Percentiles rank a stretch among this genome's conserved stretches.
Conservation (phyloP, 345 rosid species). For the Cochlearia excelsa region DNA sequence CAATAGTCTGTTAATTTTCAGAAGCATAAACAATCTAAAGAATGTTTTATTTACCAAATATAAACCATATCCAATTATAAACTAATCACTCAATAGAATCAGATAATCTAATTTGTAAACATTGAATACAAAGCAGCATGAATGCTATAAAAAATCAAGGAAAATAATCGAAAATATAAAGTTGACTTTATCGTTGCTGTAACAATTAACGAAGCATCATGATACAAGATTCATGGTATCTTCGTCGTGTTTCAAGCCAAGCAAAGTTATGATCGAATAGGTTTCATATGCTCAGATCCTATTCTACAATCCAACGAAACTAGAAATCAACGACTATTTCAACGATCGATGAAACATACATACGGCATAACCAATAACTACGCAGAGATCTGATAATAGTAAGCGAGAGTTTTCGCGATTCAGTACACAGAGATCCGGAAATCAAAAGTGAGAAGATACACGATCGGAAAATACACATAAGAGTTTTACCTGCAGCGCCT, state of each 20-base stretch:
- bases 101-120: conserved; percentile 5
- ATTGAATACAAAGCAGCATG: not conserved
- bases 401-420: not conserved
- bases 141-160: not conserved
- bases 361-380: conserved; percentile 3
- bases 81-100: not conserved
- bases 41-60: not conserved
- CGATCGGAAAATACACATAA: not conserved
- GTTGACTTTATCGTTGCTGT: too few species aligned
- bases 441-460: conserved; percentile 4
- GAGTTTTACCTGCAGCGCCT: conserved; percentile 86
- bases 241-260: too few species aligned
- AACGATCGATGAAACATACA: not conserved
- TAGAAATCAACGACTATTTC: not conserved
- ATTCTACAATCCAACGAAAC: not conserved
- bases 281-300: conserved; percentile 3
- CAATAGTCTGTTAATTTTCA: conserved; percentile 1
- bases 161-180: not conserved
- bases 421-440: conserved; percentile 18
- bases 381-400: conserved; percentile 21
- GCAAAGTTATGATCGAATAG: not conserved
- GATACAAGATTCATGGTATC: not conserved
- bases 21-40: not conserved
- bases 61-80: not conserved
- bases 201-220: not conserved